A percentile compares a stretch with the other conserved stretches of the same genome.
These are phyloP conservation scores for Coleophoma crateriformis DNA, from an alignment of 2,329 filamentous ascomycete species.

Conservation along the genomic window DNA sequence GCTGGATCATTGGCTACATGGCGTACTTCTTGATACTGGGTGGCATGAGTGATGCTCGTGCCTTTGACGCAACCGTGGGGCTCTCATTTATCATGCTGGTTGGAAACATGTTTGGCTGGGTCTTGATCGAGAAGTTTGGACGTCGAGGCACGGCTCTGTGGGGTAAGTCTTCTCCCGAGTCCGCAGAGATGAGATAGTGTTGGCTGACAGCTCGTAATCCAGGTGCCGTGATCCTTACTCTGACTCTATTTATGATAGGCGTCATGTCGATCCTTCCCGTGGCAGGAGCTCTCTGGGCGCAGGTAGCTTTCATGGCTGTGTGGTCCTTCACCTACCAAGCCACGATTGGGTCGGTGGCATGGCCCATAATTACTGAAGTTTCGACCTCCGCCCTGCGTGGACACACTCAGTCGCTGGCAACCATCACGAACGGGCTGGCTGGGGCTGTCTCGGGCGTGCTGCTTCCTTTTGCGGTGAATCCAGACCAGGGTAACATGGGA, in stretches of 20 bases:
- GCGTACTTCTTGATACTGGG: constrained; percentile 24
- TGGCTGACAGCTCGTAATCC: background rate
- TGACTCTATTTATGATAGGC: constrained; percentile 15
- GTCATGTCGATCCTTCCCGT: constrained; percentile 9
- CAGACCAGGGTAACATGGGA: constrained; percentile 29
- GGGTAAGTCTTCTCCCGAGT: constrained; percentile 2
- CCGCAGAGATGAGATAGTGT: too few species aligned
- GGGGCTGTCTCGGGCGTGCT: constrained; percentile 11
- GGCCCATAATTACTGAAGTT: constrained; percentile 36
- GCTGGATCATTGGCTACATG: constrained; percentile 26
- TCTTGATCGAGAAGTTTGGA: constrained; percentile 25
- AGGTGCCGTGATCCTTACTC: constrained; percentile 4
- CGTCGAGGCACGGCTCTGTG: constrained; percentile 22
- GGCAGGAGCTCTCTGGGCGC: constrained; percentile 10
- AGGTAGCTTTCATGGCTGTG: constrained; percentile 18
- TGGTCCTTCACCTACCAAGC: constrained; percentile 19
- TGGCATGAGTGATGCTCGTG: constrained; percentile 16
- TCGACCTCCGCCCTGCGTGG: constrained; percentile 35
- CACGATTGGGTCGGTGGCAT: constrained; percentile 31
- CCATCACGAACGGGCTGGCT: constrained; percentile 12
- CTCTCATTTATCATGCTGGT: constrained; percentile 23
- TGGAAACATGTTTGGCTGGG: constrained; percentile 27
- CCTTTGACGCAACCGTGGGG: constrained; percentile 22
- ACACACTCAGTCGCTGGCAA: constrained; percentile 16
- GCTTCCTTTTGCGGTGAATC: constrained; percentile 31